Evolutionary conservation across 805 yeast genomes (phyloP).

Genomic region (Kazachstania taianensis): DNA sequence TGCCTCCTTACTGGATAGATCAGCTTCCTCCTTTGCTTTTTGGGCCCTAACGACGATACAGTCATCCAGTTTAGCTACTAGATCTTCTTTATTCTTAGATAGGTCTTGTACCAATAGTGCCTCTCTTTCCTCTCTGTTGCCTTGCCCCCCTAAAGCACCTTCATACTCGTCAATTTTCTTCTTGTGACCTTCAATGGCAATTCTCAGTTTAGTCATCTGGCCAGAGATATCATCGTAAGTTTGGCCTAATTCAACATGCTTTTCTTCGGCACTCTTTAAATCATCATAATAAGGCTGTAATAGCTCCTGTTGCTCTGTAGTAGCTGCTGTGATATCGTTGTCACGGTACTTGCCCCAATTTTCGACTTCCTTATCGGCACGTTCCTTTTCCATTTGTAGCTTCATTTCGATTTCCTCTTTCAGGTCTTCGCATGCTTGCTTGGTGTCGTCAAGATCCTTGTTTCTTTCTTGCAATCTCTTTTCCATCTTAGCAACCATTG

Average conservation of each 20-base stretch:
- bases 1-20: constrained; percentile 27
- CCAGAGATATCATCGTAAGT: constrained; percentile 30
- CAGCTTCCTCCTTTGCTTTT: constrained; percentile 31
- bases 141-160: constrained; percentile 24
- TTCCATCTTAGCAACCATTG: constrained; percentile 26
- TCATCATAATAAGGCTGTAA: constrained; percentile 36
- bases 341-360: constrained; percentile 23
- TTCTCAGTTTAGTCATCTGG: constrained; percentile 35
- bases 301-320: constrained; percentile 26
- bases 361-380: constrained; percentile 16
- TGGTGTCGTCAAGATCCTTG: constrained; percentile 35
- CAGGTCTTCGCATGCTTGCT: constrained; percentile 27
- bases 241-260: constrained; percentile 26
- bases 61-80: constrained; percentile 15
- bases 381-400: constrained; percentile 9
- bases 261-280: constrained; percentile 33
- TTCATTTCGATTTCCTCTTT: constrained; percentile 24
- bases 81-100: constrained; percentile 25
- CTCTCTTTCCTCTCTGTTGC: constrained; percentile 24
- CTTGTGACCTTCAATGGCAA: constrained; percentile 29
- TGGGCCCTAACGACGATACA: constrained; percentile 20
- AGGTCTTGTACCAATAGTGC: constrained; percentile 26
- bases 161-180: constrained; percentile 28
- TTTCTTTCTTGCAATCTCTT: constrained; percentile 30
- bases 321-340: constrained; percentile 23